Evolutionary conservation across 331 rosid species (phyloP).

Genomic region (Dryas integrifolia): DNA sequence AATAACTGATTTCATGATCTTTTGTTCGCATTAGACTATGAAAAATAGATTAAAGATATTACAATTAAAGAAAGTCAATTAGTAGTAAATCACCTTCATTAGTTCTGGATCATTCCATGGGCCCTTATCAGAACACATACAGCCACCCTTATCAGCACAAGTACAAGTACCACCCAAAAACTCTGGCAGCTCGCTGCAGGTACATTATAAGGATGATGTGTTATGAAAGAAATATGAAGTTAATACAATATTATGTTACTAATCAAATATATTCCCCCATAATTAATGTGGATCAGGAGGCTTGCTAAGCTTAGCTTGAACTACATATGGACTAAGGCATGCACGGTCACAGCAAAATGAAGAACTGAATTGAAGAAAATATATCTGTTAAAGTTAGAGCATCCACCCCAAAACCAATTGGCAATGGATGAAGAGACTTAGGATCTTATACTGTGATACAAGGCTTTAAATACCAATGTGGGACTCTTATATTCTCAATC

Average conservation of each 20-base stretch:
- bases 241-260: not conserved
- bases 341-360: not conserved
- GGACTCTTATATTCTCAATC: no score
- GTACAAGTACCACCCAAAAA: conserved; percentile 83
- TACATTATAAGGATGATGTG: conserved; percentile 16
- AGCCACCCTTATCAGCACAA: conserved; percentile 85
- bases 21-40: not conserved
- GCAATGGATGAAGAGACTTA: no score
- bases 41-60: not conserved
- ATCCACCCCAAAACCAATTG: not conserved
- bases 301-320: not conserved
- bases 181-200: conserved; percentile 78
- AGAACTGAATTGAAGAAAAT: not conserved
- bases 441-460: no score
- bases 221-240: conserved; percentile 2
- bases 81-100: conserved; percentile 46
- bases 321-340: conserved; percentile 4
- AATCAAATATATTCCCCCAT: not conserved
- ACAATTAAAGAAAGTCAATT: not conserved
- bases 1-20: conserved; percentile 16
- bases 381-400: not conserved
- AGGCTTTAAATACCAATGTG: no score
- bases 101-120: conserved; percentile 89
- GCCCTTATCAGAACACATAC: conserved; percentile 89
- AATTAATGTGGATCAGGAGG: not conserved